Evolutionary conservation across 2,329 filamentous ascomycete species (phyloP).

Genomic region (Phaeosphaeria sp.): DNA sequence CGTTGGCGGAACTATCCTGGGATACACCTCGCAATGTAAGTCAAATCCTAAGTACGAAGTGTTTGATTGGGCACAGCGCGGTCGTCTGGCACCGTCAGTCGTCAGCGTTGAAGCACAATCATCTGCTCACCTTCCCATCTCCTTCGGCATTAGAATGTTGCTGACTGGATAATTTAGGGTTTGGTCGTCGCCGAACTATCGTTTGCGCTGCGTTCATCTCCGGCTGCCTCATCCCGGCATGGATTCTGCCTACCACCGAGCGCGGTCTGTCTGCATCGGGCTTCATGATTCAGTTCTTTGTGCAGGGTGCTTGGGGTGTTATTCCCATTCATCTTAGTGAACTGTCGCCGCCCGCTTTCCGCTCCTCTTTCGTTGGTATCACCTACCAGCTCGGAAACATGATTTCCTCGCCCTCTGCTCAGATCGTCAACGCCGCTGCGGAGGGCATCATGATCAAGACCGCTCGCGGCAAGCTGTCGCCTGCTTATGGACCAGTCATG

Average conservation of each 20-base stretch:
- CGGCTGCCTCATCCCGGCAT: conserved; percentile 70
- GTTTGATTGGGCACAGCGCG: too few relatives aligned
- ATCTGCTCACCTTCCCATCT: too few relatives aligned
- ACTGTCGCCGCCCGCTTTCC: conserved; percentile 72
- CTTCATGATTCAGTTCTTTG: conserved; percentile 69
- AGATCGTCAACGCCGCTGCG: conserved; percentile 78
- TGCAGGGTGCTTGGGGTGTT: conserved; percentile 53
- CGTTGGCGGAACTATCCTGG: conserved; percentile 74
- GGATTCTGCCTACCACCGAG: conserved; percentile 71
- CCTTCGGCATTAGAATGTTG: too few relatives aligned
- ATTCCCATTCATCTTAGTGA: conserved; percentile 75
- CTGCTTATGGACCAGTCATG: conserved; percentile 79
- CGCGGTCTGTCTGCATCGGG: conserved; percentile 66
- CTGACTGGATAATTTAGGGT: too few relatives aligned
- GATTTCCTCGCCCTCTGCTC: conserved; percentile 73
- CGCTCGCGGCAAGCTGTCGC: conserved; percentile 62
- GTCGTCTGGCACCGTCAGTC: too few relatives aligned
- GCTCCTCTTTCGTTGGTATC: conserved; percentile 73
- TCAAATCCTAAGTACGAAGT: too few relatives aligned
- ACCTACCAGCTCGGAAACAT: conserved; percentile 80
- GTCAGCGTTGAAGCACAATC: too few relatives aligned
- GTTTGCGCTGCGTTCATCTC: conserved; percentile 66
- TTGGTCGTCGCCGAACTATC: conserved; percentile 75
- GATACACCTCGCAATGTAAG: conserved; percentile 79
- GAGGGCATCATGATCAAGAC: conserved; percentile 61